These are phyloP conservation scores for Tephrocybe sp. DNA, from an alignment of 768 basidiomycete species.

Conservation along the genomic window DNA sequence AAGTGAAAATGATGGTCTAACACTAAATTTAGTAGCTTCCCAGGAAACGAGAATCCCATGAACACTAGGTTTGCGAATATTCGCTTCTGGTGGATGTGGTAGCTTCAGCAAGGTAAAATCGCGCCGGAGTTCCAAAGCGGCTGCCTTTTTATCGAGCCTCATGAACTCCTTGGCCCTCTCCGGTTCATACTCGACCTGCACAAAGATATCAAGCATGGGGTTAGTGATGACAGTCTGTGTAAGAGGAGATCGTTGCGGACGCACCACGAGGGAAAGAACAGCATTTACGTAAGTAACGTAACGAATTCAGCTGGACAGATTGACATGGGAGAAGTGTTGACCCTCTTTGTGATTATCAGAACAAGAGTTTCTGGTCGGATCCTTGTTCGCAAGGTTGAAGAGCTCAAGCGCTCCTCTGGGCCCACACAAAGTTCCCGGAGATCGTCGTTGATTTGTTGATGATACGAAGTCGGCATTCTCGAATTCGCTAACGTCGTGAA, in stretches of 20 bases:
- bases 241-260: no score
- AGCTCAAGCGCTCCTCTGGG: no score
- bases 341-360: no score
- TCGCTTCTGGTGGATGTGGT: slow-evolving; percentile 12
- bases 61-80: slow-evolving; percentile 4
- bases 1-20: neutral
- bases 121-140: neutral
- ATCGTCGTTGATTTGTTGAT: no score
- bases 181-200: slow-evolving; percentile 5
- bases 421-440: no score
- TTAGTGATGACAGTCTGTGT: neutral
- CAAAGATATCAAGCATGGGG: slow-evolving; percentile 9
- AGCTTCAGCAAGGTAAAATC: slow-evolving; percentile 9
- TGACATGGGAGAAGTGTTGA: no score
- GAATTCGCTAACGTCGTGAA: no score
- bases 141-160: neutral
- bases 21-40: neutral
- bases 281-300: neutral
- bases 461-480: no score
- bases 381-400: no score
- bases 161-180: neutral
- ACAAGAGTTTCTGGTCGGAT: no score
- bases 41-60: slow-evolving; percentile 9
- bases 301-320: no score
- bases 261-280: neutral